A percentile compares a stretch with the other conserved stretches of the same genome.
These are phyloP conservation scores for Naganishia vaughanmartiniae DNA, from an alignment of 768 basidiomycete species.

Conservation along the genomic window DNA sequence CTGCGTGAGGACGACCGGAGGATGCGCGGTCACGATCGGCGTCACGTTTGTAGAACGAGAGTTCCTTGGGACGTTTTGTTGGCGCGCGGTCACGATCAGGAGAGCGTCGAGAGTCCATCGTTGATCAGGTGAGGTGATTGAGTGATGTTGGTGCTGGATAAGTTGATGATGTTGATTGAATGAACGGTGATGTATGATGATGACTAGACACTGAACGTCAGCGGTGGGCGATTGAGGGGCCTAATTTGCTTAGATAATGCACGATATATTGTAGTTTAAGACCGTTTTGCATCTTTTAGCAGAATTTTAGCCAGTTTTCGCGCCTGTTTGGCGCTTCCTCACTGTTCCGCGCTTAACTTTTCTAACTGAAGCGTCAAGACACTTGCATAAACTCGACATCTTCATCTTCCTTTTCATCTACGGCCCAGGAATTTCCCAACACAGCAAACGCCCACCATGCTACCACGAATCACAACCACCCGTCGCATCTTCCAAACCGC, in stretches of 20 bases:
- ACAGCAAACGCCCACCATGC: background rate
- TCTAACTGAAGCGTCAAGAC: background rate
- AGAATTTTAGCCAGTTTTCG: background rate
- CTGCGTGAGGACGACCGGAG: no score
- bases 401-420: no score
- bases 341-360: background rate
- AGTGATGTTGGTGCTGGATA: background rate
- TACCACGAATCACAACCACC: background rate
- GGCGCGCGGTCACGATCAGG: constrained; percentile 36
- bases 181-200: background rate
- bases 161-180: background rate
- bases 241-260: no score
- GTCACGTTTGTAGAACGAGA: constrained; percentile 52
- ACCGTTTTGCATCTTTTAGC: no score
- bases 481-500: background rate
- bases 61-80: constrained; percentile 42
- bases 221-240: no score
- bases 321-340: background rate
- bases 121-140: background rate
- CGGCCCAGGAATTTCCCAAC: no score
- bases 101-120: constrained; percentile 23
- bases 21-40: background rate
- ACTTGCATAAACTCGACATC: no score
- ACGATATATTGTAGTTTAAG: no score
- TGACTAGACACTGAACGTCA: no score